A percentile compares a stretch with the other conserved stretches of the same genome.
phyloP scores from a whole-genome alignment of 2,329 filamentous ascomycete species.

The Ceratocystis cacaofunesta region DNA sequence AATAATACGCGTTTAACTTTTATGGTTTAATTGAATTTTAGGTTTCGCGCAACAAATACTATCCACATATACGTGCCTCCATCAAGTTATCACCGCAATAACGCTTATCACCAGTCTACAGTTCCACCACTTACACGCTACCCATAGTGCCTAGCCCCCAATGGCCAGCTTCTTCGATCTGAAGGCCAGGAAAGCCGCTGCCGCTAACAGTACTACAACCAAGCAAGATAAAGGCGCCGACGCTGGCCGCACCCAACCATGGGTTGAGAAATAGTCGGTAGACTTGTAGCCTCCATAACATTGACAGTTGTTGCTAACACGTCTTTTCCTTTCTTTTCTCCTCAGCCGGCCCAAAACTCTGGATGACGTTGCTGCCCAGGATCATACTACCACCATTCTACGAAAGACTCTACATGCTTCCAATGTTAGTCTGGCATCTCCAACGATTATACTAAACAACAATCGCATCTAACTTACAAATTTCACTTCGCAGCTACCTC shows the following conservation, averaged over 20 bases:
- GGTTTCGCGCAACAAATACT: not conserved
- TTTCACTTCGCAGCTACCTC: slow-evolving; percentile 53
- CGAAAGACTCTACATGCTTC: slow-evolving; percentile 86
- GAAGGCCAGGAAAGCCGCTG: slow-evolving; percentile 72
- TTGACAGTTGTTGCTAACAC: slow-evolving; percentile 15
- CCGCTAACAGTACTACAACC: slow-evolving; percentile 44
- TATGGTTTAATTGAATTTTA: slow-evolving; percentile 16
- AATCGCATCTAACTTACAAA: slow-evolving; percentile 13
- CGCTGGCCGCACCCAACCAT: slow-evolving; percentile 61
- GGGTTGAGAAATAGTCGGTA: slow-evolving; percentile 95
- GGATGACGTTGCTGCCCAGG: slow-evolving; percentile 89
- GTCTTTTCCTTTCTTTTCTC: not conserved
- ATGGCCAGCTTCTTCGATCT: slow-evolving; percentile 95
- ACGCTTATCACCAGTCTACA: no score
- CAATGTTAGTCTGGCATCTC: slow-evolving; percentile 42
- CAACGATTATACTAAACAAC: not conserved
- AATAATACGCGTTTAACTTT: slow-evolving; percentile 7
- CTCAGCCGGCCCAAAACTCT: slow-evolving; percentile 79
- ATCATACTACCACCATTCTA: slow-evolving; percentile 88
- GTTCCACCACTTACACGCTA: not conserved
- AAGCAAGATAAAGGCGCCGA: slow-evolving; percentile 50
- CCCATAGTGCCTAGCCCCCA: not conserved
- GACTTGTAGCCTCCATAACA: not conserved
- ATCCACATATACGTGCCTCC: not conserved
- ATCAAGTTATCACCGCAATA: not conserved